Conservation (phyloP, 441 rosid species). For the Aquilaria agallochum region DNA sequence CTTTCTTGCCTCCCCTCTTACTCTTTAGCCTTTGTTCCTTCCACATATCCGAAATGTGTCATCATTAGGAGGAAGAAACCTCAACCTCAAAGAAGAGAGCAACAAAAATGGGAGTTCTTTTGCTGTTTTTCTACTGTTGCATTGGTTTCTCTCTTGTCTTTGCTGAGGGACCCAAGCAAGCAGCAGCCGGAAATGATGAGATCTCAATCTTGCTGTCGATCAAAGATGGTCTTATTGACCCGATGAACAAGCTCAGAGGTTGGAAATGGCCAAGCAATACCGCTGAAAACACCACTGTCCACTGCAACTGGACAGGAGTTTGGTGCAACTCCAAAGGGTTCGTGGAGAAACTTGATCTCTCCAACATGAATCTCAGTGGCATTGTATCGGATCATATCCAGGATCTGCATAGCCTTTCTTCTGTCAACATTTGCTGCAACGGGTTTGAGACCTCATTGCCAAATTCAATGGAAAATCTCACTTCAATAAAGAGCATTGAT, state of each 20-base stretch:
- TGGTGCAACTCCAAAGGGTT: conserved; percentile 56
- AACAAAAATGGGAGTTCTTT: conserved; percentile 23
- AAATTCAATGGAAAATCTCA: conserved; percentile 48
- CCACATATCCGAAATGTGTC: conserved; percentile 27
- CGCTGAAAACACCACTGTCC: conserved; percentile 16
- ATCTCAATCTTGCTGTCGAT: conserved; percentile 45
- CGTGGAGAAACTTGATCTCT: conserved; percentile 64
- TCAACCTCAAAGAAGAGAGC: conserved; percentile 4
- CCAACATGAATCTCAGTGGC: conserved; percentile 81
- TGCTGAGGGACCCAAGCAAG: conserved; percentile 28
- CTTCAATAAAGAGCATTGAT: conserved; percentile 53
- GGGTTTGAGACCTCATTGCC: conserved; percentile 57
- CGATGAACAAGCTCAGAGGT: conserved; percentile 45
- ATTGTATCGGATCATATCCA: conserved; percentile 53
- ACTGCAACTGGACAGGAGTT: conserved; percentile 85
- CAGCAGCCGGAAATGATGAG: conserved; percentile 30
- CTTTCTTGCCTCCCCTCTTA: conserved; percentile 8
- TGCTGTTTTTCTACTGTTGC: conserved; percentile 42
- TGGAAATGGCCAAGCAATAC: conserved; percentile 37
- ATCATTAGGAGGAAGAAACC: conserved; percentile 19
- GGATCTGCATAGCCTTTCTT: conserved; percentile 35
- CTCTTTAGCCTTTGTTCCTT: conserved; percentile 11
- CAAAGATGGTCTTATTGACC: conserved; percentile 62
- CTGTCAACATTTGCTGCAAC: conserved; percentile 55
- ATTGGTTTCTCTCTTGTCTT: conserved; percentile 43